Conservation (phyloP, 306 rosid species). For the Pyrus communis region DNA sequence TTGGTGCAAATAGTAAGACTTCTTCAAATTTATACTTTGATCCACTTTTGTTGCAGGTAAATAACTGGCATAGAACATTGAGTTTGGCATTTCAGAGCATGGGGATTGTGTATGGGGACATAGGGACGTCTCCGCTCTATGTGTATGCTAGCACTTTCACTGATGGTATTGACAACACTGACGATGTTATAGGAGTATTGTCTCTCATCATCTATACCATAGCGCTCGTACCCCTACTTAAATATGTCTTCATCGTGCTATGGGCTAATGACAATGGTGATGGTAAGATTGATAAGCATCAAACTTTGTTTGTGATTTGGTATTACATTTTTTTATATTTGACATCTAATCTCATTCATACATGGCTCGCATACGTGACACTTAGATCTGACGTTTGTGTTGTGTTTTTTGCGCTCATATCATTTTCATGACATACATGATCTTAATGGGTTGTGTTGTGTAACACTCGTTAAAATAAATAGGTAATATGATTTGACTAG, state of each 20-base stretch:
- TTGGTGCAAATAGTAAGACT: background rate
- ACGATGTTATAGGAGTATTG: slow-evolving; percentile 58
- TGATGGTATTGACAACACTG: slow-evolving; percentile 3
- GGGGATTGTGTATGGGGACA: slow-evolving; percentile 81
- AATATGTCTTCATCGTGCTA: slow-evolving; percentile 66
- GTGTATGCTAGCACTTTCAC: slow-evolving; percentile 52
- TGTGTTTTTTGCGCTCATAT: too few relatives aligned
- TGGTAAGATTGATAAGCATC: slow-evolving; percentile 24
- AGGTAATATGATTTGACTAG: too few relatives aligned
- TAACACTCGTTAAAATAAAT: too few relatives aligned
- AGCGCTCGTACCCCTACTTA: slow-evolving; percentile 48
- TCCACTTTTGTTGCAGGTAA: slow-evolving; percentile 9
- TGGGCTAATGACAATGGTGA: slow-evolving; percentile 81
- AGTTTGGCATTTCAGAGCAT: slow-evolving; percentile 72
- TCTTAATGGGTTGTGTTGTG: too few relatives aligned
- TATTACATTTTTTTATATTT: background rate
- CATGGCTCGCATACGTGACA: too few relatives aligned
- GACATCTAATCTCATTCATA: background rate
- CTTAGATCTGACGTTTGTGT: accelerated
- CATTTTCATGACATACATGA: accelerated
- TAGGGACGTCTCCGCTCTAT: slow-evolving; percentile 85
- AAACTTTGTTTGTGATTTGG: background rate
- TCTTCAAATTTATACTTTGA: background rate
- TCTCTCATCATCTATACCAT: slow-evolving; percentile 75
- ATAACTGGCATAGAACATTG: slow-evolving; percentile 38